Evolutionary conservation across 352 stramenopile species (phyloP), one percentile per base, ranked within the genome.

Genomic region (Phytophthora colocasiae): DNA sequence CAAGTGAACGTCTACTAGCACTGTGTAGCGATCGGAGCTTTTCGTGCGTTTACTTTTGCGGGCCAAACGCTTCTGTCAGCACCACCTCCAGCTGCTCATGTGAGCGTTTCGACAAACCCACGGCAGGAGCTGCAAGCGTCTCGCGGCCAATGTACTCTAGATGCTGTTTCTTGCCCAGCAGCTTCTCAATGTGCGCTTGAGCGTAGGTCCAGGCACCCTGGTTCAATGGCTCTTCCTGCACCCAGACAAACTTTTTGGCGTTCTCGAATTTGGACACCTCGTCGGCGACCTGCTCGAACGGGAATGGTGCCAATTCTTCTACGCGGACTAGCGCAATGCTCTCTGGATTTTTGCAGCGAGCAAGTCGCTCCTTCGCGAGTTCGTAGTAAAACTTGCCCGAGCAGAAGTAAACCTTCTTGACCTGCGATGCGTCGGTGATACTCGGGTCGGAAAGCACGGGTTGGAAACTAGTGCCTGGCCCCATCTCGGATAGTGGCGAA

Each of bases 351-450:
- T 69, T 77, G n/a, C 71, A 69, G 15, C 80, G 83, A 8, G 65
- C 69, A 48, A 75, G 72, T 14, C 86, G 82, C 48, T 91, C 83
- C 56, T 84, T 85, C 27, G 88, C 78, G 12, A 96, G 75, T 24
- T 96, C 87, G 59, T 96, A 96, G 71, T 92, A 96, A 54, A 96
- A 88, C 29, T 96, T 96, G 27, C 86, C 87, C 11, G 86, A 92
- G 66, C 85, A 92, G 47, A 94, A 90, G 52, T 91, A 76, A 3
- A 96, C 71, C 34, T 78, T 83, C 63, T 87, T 86, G 34, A 96
- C 81, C 44, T 85, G 72, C 17, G 66, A 76, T 0, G 67, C 46
- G 36, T 86, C 69, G 6, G 64, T 58, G 63, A 91, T 80, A 4
- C 68, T 78, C 9, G 73, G 56, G 24, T 96, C 87, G 3, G 70